These are phyloP conservation scores for Aspergillus sp. DNA, from an alignment of 2,329 filamentous ascomycete species.

Conservation along the genomic window DNA sequence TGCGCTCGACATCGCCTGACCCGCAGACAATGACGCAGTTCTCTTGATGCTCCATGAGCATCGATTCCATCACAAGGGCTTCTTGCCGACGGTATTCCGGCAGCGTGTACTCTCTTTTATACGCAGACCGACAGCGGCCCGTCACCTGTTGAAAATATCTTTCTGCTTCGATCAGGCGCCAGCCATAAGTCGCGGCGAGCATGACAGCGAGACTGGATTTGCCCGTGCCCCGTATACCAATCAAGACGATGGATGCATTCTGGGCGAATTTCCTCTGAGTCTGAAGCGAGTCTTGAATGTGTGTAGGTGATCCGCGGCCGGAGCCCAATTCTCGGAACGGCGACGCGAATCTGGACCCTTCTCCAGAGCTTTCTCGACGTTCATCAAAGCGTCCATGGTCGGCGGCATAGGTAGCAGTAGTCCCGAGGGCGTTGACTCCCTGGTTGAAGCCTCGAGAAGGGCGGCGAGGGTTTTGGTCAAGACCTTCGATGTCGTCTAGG, in stretches of 20 bases:
- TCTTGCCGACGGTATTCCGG: constrained; percentile 65
- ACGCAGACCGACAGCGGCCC: constrained; percentile 61
- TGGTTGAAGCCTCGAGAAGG: constrained; percentile 9
- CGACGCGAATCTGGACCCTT: constrained; percentile 13
- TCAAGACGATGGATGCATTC: constrained; percentile 70
- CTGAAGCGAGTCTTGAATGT: constrained; percentile 26
- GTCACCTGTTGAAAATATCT: constrained; percentile 65
- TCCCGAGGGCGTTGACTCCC: not conserved
- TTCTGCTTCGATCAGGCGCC: constrained; percentile 69
- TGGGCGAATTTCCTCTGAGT: constrained; percentile 48
- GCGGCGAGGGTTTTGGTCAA: constrained; percentile 15
- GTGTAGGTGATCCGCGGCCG: constrained; percentile 27
- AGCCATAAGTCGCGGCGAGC: constrained; percentile 67
- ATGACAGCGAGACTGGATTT: constrained; percentile 77
- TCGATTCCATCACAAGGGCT: constrained; percentile 59
- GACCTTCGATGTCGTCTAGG: constrained; percentile 25
- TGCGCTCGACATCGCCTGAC: constrained; percentile 66
- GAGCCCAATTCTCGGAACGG: constrained; percentile 30
- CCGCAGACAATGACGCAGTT: constrained; percentile 71
- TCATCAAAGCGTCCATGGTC: constrained; percentile 20
- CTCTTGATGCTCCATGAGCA: constrained; percentile 59
- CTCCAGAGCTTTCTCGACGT: constrained; percentile 19
- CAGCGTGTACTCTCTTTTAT: constrained; percentile 63
- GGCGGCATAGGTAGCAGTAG: not conserved
- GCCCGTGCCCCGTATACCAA: constrained; percentile 71